phyloP scores from a whole-genome alignment of 805 yeast species.

The Priceomyces fermenticarens region DNA sequence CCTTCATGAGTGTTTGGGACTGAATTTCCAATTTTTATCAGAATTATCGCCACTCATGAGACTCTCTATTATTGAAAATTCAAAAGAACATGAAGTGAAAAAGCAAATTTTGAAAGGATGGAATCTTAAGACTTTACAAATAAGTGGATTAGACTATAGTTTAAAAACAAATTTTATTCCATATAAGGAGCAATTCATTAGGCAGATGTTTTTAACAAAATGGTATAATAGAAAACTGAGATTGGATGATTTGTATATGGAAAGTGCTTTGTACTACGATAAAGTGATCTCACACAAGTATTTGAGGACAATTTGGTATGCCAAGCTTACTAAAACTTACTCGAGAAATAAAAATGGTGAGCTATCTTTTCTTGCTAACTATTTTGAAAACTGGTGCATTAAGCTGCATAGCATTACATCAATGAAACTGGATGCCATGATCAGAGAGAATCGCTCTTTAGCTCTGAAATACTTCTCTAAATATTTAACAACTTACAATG shows the following conservation, averaged over 20 bases:
- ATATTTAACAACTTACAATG: background rate
- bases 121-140: constrained; percentile 13
- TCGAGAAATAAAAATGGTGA: background rate
- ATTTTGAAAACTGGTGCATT: background rate
- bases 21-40: constrained; percentile 2
- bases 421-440: background rate
- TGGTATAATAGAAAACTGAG: constrained; percentile 10
- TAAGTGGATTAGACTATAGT: constrained; percentile 9
- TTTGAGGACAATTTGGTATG: background rate
- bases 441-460: background rate
- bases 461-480: background rate
- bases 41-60: constrained; percentile 30
- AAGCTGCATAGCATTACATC: background rate
- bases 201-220: constrained; percentile 4
- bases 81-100: constrained; percentile 3
- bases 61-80: constrained; percentile 18
- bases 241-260: constrained; percentile 8
- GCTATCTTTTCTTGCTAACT: background rate
- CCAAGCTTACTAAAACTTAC: no score
- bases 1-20: constrained; percentile 20
- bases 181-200: background rate
- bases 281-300: constrained; percentile 8
- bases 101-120: constrained; percentile 15
- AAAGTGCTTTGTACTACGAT: constrained; percentile 11
- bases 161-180: constrained; percentile 4